phyloP scores from a whole-genome alignment of 2,329 filamentous ascomycete species.

The Trichophaea hybrida region DNA sequence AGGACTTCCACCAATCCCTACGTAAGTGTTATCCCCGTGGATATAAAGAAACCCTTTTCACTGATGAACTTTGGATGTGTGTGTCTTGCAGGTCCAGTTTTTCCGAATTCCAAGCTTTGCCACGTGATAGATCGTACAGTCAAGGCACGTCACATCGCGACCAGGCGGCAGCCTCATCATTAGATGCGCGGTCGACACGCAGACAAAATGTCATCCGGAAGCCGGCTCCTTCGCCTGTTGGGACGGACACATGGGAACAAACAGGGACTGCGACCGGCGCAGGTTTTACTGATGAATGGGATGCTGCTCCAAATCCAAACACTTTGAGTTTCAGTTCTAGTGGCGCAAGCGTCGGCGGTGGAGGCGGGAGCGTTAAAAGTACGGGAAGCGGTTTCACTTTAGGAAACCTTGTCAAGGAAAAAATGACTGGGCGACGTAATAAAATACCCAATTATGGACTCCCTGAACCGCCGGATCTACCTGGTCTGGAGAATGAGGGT shows the following conservation, averaged over 20 bases:
- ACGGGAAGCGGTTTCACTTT: constrained; percentile 7
- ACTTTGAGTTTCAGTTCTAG: neutral
- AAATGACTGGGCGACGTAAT: constrained; percentile 8
- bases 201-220: neutral
- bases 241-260: neutral
- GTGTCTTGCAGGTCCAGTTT: too few species aligned
- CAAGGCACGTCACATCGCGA: too few species aligned
- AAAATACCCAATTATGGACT: neutral
- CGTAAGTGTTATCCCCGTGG: constrained; percentile 11
- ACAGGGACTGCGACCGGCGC: neutral
- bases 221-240: neutral
- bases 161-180: too few species aligned
- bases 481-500: neutral
- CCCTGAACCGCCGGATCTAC: neutral
- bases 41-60: too few species aligned
- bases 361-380: neutral
- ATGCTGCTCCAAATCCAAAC: neutral
- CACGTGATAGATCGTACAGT: too few species aligned
- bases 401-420: constrained; percentile 18
- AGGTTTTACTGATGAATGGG: neutral
- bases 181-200: too few species aligned
- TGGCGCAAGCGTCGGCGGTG: neutral
- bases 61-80: too few species aligned
- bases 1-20: constrained; percentile 13
- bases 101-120: too few species aligned